These are phyloP conservation scores for Inonotus obliquus DNA, from an alignment of 1,284 basidiomycete genomes.

Conservation along the genomic window DNA sequence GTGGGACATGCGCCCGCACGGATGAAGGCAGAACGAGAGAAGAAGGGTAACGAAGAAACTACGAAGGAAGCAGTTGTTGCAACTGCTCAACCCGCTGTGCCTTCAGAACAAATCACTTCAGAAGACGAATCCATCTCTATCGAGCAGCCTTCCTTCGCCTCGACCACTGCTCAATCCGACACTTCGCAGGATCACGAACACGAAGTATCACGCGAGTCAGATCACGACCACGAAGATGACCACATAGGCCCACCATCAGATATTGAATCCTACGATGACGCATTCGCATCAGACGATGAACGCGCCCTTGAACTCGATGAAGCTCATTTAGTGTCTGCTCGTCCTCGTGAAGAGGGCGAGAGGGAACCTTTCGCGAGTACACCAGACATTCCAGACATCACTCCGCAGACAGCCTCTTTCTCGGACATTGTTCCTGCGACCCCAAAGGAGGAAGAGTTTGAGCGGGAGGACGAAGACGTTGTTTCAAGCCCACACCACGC, in stretches of 20 bases:
- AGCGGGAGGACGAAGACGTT: neutral
- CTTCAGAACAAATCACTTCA: neutral
- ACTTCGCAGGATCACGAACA: neutral
- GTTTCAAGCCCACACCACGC: neutral
- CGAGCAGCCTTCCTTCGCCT: constrained; percentile 8
- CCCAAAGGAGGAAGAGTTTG: neutral
- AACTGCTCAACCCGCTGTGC: neutral
- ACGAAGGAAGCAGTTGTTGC: neutral
- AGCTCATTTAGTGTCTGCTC: constrained; percentile 8
- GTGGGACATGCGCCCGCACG: constrained; percentile 19
- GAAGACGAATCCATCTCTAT: neutral
- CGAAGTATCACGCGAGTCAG: neutral
- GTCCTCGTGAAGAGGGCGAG: neutral
- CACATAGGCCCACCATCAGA: constrained; percentile 4
- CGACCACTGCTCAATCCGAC: neutral
- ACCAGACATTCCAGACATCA: neutral
- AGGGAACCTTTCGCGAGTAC: neutral
- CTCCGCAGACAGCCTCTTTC: neutral
- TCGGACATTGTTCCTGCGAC: neutral
- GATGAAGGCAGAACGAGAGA: constrained; percentile 19
- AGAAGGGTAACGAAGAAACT: constrained; percentile 9
- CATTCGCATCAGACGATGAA: constrained; percentile 11
- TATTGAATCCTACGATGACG: constrained; percentile 20
- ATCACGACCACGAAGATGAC: constrained; percentile 3
- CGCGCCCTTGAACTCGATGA: neutral